Conservation (phyloP, 495 filamentous ascomycete genomes). For the Aspergillus coremiiformis region DNA sequence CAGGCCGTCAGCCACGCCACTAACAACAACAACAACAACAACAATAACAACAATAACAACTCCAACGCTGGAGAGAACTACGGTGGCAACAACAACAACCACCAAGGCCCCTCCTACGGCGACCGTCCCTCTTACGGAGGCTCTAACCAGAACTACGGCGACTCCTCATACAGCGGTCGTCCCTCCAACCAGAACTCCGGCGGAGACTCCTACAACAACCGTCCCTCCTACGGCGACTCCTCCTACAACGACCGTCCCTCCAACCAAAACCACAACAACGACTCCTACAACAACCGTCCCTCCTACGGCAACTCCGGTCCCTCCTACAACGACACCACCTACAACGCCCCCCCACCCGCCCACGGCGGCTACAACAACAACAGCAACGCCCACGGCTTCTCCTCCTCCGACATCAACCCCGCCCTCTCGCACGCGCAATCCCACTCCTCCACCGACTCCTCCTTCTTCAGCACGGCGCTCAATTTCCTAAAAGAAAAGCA, state of each 20-base stretch:
- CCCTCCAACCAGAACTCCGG: constrained; percentile 6
- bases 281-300: constrained; percentile 3
- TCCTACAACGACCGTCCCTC: constrained; percentile 5
- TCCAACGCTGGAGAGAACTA: constrained; percentile 11
- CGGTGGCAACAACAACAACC: constrained; percentile 4
- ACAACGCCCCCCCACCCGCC: constrained; percentile 6
- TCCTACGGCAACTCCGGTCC: constrained; percentile 9
- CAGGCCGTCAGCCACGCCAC: neutral
- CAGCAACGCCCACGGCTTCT: constrained; percentile 5
- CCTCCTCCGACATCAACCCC: constrained; percentile 36
- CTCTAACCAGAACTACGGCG: neutral
- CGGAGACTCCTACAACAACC: constrained; percentile 4
- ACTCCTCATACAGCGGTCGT: constrained; percentile 8
- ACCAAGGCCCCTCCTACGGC: neutral
- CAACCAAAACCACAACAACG: neutral
- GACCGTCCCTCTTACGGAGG: constrained; percentile 20
- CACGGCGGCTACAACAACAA: constrained; percentile 6
- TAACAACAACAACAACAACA: neutral
- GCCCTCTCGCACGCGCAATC: constrained; percentile 44
- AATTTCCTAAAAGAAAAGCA: constrained; percentile 41
- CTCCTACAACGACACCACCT: neutral
- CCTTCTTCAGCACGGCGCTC: constrained; percentile 45
- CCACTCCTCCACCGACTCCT: constrained; percentile 24
- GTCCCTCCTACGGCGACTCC: constrained; percentile 11
- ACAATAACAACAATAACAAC: neutral